Evolutionary conservation across 2,329 filamentous ascomycete genomes (phyloP).

Genomic region (Epichloe coenophiala): DNA sequence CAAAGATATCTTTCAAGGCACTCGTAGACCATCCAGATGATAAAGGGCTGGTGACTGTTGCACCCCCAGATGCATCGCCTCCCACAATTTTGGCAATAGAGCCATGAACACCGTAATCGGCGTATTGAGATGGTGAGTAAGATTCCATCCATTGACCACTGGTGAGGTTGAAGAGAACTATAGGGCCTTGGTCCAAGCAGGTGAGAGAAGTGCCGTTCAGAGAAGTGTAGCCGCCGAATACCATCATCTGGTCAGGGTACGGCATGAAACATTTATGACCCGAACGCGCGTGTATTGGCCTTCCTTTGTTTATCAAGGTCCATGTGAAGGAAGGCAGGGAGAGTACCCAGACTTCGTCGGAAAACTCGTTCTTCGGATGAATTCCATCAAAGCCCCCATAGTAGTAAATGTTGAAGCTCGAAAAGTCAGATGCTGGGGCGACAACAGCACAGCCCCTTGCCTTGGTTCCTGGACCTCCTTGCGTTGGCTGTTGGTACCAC

Average conservation of each 20-base stretch:
- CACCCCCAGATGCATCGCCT: slow-evolving; percentile 53
- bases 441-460: slow-evolving; percentile 62
- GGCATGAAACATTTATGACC: slow-evolving; percentile 64
- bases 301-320: slow-evolving; percentile 42
- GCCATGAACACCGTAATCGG: slow-evolving; percentile 56
- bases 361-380: slow-evolving; percentile 23
- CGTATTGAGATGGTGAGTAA: slow-evolving; percentile 52
- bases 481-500: slow-evolving; percentile 59
- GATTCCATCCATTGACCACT: slow-evolving; percentile 53
- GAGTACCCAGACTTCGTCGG: slow-evolving; percentile 67
- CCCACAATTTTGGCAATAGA: slow-evolving; percentile 53
- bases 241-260: slow-evolving; percentile 71
- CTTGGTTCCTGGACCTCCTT: slow-evolving; percentile 42
- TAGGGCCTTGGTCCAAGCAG: slow-evolving; percentile 38
- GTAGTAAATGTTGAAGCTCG: slow-evolving; percentile 73
- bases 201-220: slow-evolving; percentile 10
- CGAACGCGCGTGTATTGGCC: slow-evolving; percentile 41
- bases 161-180: slow-evolving; percentile 62
- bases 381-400: slow-evolving; percentile 61
- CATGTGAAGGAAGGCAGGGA: slow-evolving; percentile 76
- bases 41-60: slow-evolving; percentile 52
- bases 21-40: slow-evolving; percentile 40
- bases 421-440: slow-evolving; percentile 54
- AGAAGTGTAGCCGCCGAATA: slow-evolving; percentile 52
- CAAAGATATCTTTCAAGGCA: slow-evolving; percentile 40